Evolutionary conservation across 169 alveolate genomes (phyloP), one percentile per base, ranked within the genome.

Genomic region (Babesia caballi): DNA sequence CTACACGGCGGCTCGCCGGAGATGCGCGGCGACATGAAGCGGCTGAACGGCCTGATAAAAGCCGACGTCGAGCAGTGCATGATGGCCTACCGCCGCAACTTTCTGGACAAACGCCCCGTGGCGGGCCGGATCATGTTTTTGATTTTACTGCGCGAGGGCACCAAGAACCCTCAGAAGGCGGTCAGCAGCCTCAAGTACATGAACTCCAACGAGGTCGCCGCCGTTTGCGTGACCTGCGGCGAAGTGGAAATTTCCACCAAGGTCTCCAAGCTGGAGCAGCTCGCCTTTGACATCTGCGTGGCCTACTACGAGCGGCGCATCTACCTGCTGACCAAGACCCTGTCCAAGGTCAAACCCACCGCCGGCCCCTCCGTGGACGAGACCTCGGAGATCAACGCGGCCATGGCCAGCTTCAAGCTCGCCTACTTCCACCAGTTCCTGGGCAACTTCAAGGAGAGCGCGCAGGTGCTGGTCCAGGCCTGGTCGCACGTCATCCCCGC

Each of bases 161-260:
- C 65, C 8, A 78, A 78, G 33, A 69, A 66, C 40, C 73, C 86
- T 3, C 71, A 78, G 38, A 78, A 78, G 57, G 86, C 71, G 4
- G 73, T 78, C 21, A 66, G 44, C 30, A 33, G 86, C 11, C 40
- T 78, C 46, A 78, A 78, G 75, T 36, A 32, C 56, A 40, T 78
- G 68, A 69, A 78, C 35, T 59, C 86, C 0, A 42, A 38, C 19
- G 86, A 78, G 27, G 86, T 78, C 17, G 76, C 75, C 14, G 86
- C 86, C 2, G 63, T 78, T 7, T 78, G 86, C 32, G 86, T 78
- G 23, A 50, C 86, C 25, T 56, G 86, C 21, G 86, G 86, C 7
- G 46, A 30, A 28, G 44, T 28, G 25, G 86, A 78, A 21, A 78
- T 78, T 3, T 5, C 66, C 46, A 32, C 28, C 27, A 78, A 78